These are phyloP conservation scores for Biscutella laevigata DNA, from an alignment of 441 rosid species.

Conservation along the genomic window DNA sequence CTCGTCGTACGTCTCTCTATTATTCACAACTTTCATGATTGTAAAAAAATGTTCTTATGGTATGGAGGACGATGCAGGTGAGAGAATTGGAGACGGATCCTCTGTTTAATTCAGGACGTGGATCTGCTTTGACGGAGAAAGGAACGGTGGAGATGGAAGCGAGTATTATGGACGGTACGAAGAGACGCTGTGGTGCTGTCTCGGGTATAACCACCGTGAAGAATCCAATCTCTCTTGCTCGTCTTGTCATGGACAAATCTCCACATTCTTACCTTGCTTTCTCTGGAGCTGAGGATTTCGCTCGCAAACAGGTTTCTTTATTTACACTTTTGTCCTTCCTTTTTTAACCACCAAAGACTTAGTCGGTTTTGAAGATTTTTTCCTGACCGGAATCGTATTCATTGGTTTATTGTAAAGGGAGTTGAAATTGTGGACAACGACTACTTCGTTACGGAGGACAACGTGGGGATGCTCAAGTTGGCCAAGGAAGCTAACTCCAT, in stretches of 20 bases:
- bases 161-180: conserved; percentile 84
- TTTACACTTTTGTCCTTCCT: conserved; percentile 16
- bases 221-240: conserved; percentile 80
- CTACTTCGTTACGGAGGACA: conserved; percentile 73
- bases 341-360: background rate
- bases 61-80: conserved; percentile 37
- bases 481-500: conserved; percentile 86
- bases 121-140: conserved; percentile 79
- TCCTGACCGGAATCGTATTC: no score
- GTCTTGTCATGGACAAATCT: conserved; percentile 90
- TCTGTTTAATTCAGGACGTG: conserved; percentile 83
- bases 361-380: no score
- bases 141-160: conserved; percentile 98
- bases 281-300: conserved; percentile 85
- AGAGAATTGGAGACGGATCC: conserved; percentile 85
- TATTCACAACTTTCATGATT: no score
- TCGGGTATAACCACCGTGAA: conserved; percentile 80
- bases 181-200: conserved; percentile 84
- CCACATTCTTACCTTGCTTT: conserved; percentile 90
- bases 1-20: conserved; percentile 84
- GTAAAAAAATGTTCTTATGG: no score
- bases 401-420: conserved; percentile 35
- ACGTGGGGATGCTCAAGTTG: conserved; percentile 70
- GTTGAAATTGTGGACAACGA: conserved; percentile 67
- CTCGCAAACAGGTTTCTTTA: conserved; percentile 52